Conservation (phyloP, 495 filamentous ascomycete genomes). For the Xylaria scruposa region DNA sequence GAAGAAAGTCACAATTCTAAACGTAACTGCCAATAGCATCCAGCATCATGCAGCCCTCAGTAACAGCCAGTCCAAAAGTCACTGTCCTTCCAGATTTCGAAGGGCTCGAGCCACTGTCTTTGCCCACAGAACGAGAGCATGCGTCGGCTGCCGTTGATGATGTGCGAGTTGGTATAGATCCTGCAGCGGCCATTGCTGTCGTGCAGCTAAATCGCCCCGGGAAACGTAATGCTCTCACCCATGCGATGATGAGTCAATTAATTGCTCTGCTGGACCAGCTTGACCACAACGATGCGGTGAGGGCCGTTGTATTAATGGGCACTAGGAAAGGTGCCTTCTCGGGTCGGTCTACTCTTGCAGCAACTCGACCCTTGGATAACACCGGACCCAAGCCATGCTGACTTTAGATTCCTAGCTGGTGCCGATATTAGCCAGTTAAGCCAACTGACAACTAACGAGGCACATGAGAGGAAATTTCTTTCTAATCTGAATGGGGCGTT, state of each 20-base stretch:
- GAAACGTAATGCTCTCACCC: slow-evolving; percentile 50
- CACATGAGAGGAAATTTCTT: slow-evolving; percentile 41
- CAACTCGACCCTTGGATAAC: neutral
- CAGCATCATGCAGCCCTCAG: slow-evolving; percentile 8
- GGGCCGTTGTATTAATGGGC: slow-evolving; percentile 47
- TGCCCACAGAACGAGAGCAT: neutral
- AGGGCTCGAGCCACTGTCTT: slow-evolving; percentile 15
- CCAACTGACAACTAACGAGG: slow-evolving; percentile 39
- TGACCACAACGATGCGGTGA: slow-evolving; percentile 34
- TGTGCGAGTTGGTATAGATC: slow-evolving; percentile 28
- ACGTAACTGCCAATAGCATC: neutral
- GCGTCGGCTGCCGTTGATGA: neutral
- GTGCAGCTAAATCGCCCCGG: slow-evolving; percentile 45
- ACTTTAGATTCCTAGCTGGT: slow-evolving; percentile 39
- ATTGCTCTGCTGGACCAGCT: slow-evolving; percentile 33
- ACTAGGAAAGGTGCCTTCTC: slow-evolving; percentile 41
- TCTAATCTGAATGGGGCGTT: slow-evolving; percentile 46
- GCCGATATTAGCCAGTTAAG: slow-evolving; percentile 48
- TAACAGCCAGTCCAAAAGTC: neutral
- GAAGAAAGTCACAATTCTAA: neutral
- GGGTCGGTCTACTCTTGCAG: slow-evolving; percentile 35
- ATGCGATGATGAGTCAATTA: slow-evolving; percentile 40
- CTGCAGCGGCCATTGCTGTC: slow-evolving; percentile 37
- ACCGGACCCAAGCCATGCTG: slow-evolving; percentile 9
- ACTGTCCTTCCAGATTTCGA: slow-evolving; percentile 18